Percentiles rank a stretch among this genome's conserved stretches.
phyloP scores from a whole-genome alignment of 208 protist genomes.

The Jaenimonas drosophilae region DNA sequence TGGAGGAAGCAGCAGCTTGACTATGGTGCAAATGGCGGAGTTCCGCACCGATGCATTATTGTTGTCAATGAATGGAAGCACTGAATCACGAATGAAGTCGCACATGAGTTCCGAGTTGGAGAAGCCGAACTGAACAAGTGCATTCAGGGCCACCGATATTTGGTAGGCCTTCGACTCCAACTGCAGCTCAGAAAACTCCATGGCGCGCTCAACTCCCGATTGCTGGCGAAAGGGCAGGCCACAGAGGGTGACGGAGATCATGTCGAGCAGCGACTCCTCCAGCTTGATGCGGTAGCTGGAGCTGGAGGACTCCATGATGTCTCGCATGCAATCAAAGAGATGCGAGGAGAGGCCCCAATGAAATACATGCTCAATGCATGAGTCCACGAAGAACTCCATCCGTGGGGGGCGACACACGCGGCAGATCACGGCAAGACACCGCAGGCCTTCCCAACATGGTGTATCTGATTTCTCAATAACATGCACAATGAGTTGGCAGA shows the following conservation, averaged over 20 bases:
- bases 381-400: slow-evolving; percentile 65
- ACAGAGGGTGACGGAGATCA: slow-evolving; percentile 86
- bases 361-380: slow-evolving; percentile 71
- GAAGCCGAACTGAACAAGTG: slow-evolving; percentile 81
- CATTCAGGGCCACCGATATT: slow-evolving; percentile 72
- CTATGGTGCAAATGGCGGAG: slow-evolving; percentile 73
- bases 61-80: slow-evolving; percentile 82
- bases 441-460: slow-evolving; percentile 74
- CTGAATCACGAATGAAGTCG: slow-evolving; percentile 78
- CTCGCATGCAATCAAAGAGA: slow-evolving; percentile 73
- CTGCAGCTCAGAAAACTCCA: slow-evolving; percentile 7
- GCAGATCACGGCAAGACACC: slow-evolving; percentile 40
- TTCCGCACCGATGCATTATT: slow-evolving; percentile 51
- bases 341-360: slow-evolving; percentile 74
- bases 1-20: slow-evolving; percentile 70
- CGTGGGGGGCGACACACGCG: slow-evolving; percentile 40
- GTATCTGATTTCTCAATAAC: slow-evolving; percentile 37
- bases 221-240: slow-evolving; percentile 78
- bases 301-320: slow-evolving; percentile 59
- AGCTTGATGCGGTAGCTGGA: slow-evolving; percentile 49
- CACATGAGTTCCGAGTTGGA: slow-evolving; percentile 84
- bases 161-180: slow-evolving; percentile 48
- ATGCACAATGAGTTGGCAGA: slow-evolving; percentile 30
- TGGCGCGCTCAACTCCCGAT: slow-evolving; percentile 7
- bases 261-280: slow-evolving; percentile 74